Evolutionary conservation across 2,329 filamentous ascomycete species (phyloP).

Genomic region (Fusarium domesticum): DNA sequence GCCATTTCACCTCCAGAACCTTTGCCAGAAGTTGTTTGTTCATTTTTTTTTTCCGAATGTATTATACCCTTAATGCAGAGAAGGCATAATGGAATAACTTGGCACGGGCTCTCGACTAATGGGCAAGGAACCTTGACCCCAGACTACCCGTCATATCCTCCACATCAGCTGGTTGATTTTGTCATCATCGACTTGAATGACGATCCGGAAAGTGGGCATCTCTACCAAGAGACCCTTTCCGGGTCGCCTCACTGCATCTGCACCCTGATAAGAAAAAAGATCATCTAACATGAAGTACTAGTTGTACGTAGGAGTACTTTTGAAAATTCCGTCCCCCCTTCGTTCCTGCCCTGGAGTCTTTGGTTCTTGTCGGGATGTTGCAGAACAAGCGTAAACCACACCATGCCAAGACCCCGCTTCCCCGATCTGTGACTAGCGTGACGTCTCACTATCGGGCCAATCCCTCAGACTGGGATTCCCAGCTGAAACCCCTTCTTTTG

Average conservation of each 20-base stretch:
- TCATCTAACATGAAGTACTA: no score
- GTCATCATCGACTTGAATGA: neutral
- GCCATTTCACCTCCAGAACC: no score
- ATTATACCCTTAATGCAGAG: no score
- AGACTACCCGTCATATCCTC: neutral
- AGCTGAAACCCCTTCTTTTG: neutral
- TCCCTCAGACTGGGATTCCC: neutral
- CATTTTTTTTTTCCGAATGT: no score
- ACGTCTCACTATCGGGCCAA: neutral
- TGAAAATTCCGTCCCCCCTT: no score
- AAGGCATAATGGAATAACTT: neutral
- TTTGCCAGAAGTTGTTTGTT: no score
- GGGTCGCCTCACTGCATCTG: neutral
- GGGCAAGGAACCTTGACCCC: neutral
- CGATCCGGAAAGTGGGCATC: neutral
- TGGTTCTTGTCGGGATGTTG: neutral
- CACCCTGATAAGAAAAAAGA: neutral
- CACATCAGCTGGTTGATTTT: neutral
- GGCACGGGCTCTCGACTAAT: neutral
- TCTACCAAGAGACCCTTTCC: neutral
- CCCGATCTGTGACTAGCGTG: neutral
- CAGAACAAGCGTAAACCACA: neutral
- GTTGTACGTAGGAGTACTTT: no score
- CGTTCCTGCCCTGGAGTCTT: neutral
- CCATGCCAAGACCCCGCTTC: neutral